A percentile compares a stretch with the other conserved stretches of the same genome.
Evolutionary conservation across 129 eudicot genomes (phyloP).

Genomic region (Dittrichia graveolens): DNA sequence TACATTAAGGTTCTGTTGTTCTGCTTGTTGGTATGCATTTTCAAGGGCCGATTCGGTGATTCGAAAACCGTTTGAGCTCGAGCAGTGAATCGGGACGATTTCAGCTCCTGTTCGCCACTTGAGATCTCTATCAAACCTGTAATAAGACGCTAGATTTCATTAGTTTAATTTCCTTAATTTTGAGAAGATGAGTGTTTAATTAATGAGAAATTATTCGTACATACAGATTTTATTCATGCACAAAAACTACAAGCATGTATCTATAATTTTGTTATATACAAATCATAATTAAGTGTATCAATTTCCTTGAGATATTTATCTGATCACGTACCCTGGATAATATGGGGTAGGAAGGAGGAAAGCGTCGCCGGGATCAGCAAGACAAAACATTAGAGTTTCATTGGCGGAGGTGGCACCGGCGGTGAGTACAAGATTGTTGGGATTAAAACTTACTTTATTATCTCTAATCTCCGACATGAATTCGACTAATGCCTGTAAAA

Average conservation of each 20-base stretch:
- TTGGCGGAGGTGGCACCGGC: constrained; percentile 86
- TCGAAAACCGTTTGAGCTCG: constrained; percentile 56
- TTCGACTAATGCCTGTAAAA: constrained; percentile 55
- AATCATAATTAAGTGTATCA: no score
- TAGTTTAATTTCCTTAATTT: constrained; percentile 5
- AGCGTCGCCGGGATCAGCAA: constrained; percentile 75
- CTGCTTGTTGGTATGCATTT: constrained; percentile 67
- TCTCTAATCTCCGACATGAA: constrained; percentile 76
- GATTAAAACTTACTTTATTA: constrained; percentile 58
- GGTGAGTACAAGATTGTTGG: constrained; percentile 65
- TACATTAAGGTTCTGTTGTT: constrained; percentile 65
- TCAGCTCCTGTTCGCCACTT: constrained; percentile 80
- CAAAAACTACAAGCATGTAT: no score
- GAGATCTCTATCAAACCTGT: constrained; percentile 76
- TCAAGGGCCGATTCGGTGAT: constrained; percentile 67
- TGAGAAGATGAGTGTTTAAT: not conserved
- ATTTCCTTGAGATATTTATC: no score
- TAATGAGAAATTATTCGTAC: no score
- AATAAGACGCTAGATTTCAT: not conserved
- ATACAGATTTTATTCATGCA: no score
- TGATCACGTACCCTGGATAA: constrained; percentile 57
- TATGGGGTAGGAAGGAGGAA: constrained; percentile 83
- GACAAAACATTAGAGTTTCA: constrained; percentile 74
- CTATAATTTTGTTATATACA: no score
- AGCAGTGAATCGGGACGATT: constrained; percentile 73